phyloP scores from a whole-genome alignment of 305 asterid genomes.

The Fraxinus baroniana region DNA sequence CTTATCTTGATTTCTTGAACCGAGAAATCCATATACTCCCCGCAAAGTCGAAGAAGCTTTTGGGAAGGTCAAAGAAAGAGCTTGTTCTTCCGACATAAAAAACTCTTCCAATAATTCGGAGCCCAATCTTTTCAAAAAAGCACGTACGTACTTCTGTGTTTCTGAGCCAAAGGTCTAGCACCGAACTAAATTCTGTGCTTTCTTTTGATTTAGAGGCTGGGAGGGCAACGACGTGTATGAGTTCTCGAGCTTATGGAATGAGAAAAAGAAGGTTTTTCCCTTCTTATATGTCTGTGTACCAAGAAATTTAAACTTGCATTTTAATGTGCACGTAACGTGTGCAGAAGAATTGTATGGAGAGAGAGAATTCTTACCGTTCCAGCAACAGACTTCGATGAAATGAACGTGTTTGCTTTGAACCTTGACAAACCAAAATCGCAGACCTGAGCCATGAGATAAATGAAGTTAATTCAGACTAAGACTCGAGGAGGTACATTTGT shows the following conservation, averaged over 20 bases:
- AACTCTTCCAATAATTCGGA: too few relatives aligned
- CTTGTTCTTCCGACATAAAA: too few relatives aligned
- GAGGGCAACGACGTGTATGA: neutral
- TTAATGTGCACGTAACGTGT: neutral
- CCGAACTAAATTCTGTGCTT: neutral
- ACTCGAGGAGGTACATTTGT: constrained; percentile 4
- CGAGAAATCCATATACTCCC: too few relatives aligned
- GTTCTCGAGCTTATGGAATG: neutral
- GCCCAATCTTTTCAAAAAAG: too few relatives aligned
- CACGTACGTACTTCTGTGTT: too few relatives aligned
- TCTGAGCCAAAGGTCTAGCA: too few relatives aligned
- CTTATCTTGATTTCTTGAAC: too few relatives aligned
- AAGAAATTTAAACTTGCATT: neutral
- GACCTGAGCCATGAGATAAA: constrained; percentile 42
- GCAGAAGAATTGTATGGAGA: neutral
- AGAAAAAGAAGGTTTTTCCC: neutral
- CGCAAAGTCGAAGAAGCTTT: too few relatives aligned
- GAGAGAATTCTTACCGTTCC: constrained; percentile 66
- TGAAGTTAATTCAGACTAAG: constrained; percentile 20
- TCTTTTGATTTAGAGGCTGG: neutral
- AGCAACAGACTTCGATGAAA: constrained; percentile 87
- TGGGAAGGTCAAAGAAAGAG: too few relatives aligned
- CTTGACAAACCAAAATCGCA: constrained; percentile 93
- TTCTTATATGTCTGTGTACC: neutral
- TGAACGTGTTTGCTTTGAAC: constrained; percentile 88